Conservation (phyloP, 208 protist genomes). For the Tritrichomonas foetus region DNA sequence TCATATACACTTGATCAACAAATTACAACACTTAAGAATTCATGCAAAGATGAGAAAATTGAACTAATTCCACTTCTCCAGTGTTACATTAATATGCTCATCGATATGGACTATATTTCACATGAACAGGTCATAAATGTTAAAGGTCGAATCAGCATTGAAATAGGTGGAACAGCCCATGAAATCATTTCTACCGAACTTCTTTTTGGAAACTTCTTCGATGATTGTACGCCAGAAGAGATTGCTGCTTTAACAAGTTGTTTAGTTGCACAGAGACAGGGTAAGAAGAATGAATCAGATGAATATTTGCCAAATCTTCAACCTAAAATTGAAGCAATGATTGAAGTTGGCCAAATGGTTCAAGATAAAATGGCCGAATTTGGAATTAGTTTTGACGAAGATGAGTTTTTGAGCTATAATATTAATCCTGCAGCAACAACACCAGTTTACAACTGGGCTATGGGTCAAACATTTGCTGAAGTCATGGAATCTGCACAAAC, state of each 20-base stretch:
- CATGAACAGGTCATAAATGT: not conserved
- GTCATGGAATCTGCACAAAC: not conserved
- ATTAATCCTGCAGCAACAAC: not conserved
- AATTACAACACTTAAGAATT: not conserved
- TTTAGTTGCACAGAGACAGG: not conserved
- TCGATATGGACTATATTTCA: not conserved
- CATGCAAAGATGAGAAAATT: not conserved
- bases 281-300: not conserved
- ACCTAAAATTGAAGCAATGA: not conserved
- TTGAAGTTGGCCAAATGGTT: not conserved
- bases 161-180: slow-evolving; percentile 70
- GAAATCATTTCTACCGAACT: slow-evolving; percentile 96
- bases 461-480: not conserved
- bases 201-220: slow-evolving; percentile 92
- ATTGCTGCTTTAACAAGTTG: not conserved
- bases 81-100: not conserved
- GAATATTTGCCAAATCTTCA: not conserved
- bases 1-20: too few relatives aligned
- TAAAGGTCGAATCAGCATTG: not conserved
- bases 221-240: slow-evolving; percentile 66
- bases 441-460: not conserved
- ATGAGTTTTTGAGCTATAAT: not conserved
- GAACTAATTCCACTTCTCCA: not conserved
- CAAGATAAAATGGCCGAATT: not conserved
- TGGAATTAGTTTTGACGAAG: not conserved